Base-by-base conservation (phyloP, 2,329 filamentous ascomycete species). In the Fonsecaea pedrosoi region DNA sequence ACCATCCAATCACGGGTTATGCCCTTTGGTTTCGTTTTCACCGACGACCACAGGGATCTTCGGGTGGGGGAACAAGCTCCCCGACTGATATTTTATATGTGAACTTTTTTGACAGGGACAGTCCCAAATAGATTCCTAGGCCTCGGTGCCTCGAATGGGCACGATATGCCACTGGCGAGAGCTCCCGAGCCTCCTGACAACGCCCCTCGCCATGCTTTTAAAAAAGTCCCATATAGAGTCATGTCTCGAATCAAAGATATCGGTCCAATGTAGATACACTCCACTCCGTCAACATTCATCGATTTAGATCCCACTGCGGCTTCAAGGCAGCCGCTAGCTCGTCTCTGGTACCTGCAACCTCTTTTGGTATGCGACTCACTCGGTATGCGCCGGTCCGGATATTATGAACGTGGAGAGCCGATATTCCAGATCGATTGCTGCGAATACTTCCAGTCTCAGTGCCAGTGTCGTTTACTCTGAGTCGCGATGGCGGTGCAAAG, bases 341-440 rank as follows among this genome's bases (percentile, higher is more conserved):
- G 38, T 90, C 86, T 74, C 84, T 85, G 3, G 92, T 93, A 71
- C 93, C 94, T 65, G 96, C 92, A 53, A 89, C 86, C 72, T 94
- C 92, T 65, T 88, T 89, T 0, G 94, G 93, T 68, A 97, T 85
- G 58, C 91, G 89, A 76, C 92, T 95, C 71, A 97, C 87, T 69
- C 94, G 91, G 74, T 96, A 94, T 54, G 92, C 93, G 71, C 94
- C 94, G 65, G 82, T 86, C 71, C 93, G 91, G 73, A 97, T 89
- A 73, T 92, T 90, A 68, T 88, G 82, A 60, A 87, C 81, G 75
- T 93, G 87, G 60, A 85, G 80, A 3, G 87, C 84, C 4, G 92
- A 96, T 73, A 96, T 89, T 59, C 91, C 92, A 53, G 89, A 92
- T 58, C 88, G 86, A 81, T 92, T 92, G 78, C 91, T 92, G 73